Conservation (phyloP, 371 early-diverging fungal species). For the Funneliformis caledonium region DNA sequence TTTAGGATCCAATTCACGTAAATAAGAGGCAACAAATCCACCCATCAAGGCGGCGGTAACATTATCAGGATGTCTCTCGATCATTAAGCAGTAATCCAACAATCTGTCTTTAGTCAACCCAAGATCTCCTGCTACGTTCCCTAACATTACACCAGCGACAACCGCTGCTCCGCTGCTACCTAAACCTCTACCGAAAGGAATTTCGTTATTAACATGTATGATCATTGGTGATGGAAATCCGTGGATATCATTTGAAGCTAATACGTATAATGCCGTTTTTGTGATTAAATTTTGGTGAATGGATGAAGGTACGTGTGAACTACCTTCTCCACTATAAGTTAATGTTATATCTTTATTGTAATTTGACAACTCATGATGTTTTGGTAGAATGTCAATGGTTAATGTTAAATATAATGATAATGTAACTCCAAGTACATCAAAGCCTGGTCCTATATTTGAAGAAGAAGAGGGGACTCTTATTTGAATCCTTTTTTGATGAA, state of each 20-base stretch:
- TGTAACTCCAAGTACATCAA: conserved; percentile 92
- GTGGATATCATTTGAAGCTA: conserved; percentile 66
- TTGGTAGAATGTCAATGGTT: conserved; percentile 53
- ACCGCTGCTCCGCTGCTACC: conserved; percentile 97
- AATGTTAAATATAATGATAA: conserved; percentile 84
- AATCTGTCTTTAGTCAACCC: conserved; percentile 70
- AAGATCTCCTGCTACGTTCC: conserved; percentile 74
- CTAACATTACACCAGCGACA: conserved; percentile 90
- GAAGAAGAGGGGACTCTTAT: conserved; percentile 88
- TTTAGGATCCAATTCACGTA: conserved; percentile 62
- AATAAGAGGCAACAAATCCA: conserved; percentile 88
- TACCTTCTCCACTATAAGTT: conserved; percentile 81
- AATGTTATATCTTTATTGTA: conserved; percentile 51
- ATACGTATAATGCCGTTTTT: conserved; percentile 84
- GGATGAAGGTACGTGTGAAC: conserved; percentile 77
- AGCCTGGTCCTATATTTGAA: conserved; percentile 97
- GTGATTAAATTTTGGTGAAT: conserved; percentile 89
- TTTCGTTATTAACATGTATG: conserved; percentile 83
- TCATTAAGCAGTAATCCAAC: conserved; percentile 84
- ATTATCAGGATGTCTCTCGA: conserved; percentile 98
- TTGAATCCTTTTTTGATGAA: conserved; percentile 1
- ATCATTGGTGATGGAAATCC: conserved; percentile 62
- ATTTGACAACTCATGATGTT: conserved; percentile 21
- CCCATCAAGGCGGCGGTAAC: conserved; percentile 93
- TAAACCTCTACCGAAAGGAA: conserved; percentile 94